These are phyloP conservation scores for Solanum bulbocastanum DNA, from an alignment of 257 asterid genomes.

Conservation along the genomic window DNA sequence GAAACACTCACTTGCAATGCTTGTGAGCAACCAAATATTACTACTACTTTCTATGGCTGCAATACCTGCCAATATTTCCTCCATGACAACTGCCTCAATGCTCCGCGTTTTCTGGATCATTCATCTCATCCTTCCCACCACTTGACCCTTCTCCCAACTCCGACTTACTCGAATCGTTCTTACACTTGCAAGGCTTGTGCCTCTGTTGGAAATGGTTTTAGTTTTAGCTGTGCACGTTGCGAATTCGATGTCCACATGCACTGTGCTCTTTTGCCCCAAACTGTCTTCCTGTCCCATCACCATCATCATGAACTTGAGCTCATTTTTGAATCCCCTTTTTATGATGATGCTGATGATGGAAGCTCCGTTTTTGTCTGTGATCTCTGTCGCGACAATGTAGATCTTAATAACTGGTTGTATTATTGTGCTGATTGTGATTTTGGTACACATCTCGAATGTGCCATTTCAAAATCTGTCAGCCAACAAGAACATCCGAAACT, in stretches of 20 bases:
- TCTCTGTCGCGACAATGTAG: background rate
- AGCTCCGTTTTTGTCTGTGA: background rate
- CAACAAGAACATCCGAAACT: background rate
- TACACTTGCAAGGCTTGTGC: conserved; percentile 16
- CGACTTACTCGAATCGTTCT: conserved; percentile 5
- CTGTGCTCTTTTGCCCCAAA: conserved; percentile 3
- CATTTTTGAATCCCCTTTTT: background rate
- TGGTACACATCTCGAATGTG: conserved; percentile 9
- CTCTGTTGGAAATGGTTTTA: conserved; percentile 1
- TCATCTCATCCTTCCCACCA: conserved; percentile 20
- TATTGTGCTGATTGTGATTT: conserved; percentile 9
- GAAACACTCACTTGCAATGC: conserved; percentile 13
- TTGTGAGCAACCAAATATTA: background rate
- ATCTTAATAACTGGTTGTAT: background rate
- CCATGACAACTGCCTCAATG: conserved; percentile 13
- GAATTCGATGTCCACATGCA: conserved; percentile 15
- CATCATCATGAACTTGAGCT: conserved; percentile 11
- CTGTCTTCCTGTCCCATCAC: background rate
- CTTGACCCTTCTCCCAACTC: conserved; percentile 21
- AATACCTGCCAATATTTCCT: conserved; percentile 17
- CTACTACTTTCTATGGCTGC: conserved; percentile 14
- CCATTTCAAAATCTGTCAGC: background rate
- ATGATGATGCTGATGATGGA: background rate
- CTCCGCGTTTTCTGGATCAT: conserved; percentile 23
- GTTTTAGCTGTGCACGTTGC: conserved; percentile 19